Evolutionary conservation across 1,139 yeast species (phyloP).

Genomic region (Magnusiomyces clavatus): DNA sequence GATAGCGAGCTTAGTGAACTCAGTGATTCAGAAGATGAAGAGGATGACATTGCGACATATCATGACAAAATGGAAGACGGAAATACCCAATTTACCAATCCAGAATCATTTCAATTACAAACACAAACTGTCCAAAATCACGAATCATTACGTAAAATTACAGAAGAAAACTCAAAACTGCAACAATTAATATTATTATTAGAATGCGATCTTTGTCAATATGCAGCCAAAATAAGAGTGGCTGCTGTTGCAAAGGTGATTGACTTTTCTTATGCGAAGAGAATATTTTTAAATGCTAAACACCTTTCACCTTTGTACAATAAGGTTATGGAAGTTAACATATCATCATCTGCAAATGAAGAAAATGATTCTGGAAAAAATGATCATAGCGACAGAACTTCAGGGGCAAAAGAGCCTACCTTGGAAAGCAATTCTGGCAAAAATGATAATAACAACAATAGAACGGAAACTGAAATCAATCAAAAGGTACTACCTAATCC

Average conservation of each 20-base stretch:
- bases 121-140: slow-evolving; percentile 8
- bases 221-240: slow-evolving; percentile 21
- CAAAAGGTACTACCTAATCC: too few species aligned
- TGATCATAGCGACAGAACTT: too few species aligned
- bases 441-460: too few species aligned
- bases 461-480: too few species aligned
- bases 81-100: not conserved
- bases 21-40: slow-evolving; percentile 10
- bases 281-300: slow-evolving; percentile 23
- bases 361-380: not conserved
- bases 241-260: slow-evolving; percentile 21
- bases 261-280: slow-evolving; percentile 14
- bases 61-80: slow-evolving; percentile 8
- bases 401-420: too few species aligned
- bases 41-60: too few species aligned
- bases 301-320: slow-evolving; percentile 16
- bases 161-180: slow-evolving; percentile 3
- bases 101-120: slow-evolving; percentile 4
- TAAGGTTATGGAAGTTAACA: slow-evolving; percentile 10
- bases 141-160: slow-evolving; percentile 6
- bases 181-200: slow-evolving; percentile 10
- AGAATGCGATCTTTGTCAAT: slow-evolving; percentile 15
- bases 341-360: slow-evolving; percentile 2
- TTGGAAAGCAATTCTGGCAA: too few species aligned
- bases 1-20: slow-evolving; percentile 2